These are phyloP conservation scores for Arabis hirsuta DNA, from an alignment of 345 rosid species.

Conservation along the genomic window DNA sequence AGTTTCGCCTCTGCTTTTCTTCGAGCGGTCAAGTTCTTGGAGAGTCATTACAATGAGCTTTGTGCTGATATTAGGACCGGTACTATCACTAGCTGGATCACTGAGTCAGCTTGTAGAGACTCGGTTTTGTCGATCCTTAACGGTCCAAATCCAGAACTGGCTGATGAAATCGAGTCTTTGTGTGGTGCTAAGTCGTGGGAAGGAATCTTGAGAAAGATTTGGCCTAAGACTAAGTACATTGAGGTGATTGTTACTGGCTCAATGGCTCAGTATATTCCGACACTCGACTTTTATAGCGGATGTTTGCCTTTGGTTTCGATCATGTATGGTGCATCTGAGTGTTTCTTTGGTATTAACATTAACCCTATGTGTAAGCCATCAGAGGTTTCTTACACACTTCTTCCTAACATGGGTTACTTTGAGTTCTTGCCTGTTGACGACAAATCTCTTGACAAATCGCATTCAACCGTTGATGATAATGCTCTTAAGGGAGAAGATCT, in stretches of 20 bases:
- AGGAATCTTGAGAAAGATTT: conserved; percentile 77
- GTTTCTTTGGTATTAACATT: conserved; percentile 87
- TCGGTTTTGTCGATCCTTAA: conserved; percentile 56
- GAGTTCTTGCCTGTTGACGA: conserved; percentile 81
- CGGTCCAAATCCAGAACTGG: conserved; percentile 54
- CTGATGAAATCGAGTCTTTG: conserved; percentile 56
- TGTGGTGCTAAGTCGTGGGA: conserved; percentile 72
- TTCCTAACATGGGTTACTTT: conserved; percentile 92
- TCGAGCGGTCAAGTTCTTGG: conserved; percentile 84
- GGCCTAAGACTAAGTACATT: conserved; percentile 90
- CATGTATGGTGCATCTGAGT: conserved; percentile 97
- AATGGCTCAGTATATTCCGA: conserved; percentile 92
- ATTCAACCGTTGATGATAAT: conserved; percentile 36
- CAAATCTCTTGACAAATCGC: conserved; percentile 43
- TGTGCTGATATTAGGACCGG: conserved; percentile 73
- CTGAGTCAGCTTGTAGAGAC: conserved; percentile 61
- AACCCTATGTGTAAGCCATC: conserved; percentile 72
- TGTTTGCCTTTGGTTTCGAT: conserved; percentile 84
- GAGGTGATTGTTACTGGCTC: conserved; percentile 94
- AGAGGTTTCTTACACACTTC: conserved; percentile 88
- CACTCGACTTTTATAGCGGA: conserved; percentile 83
- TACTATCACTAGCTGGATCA: conserved; percentile 74
- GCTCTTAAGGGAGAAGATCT: conserved; percentile 49
- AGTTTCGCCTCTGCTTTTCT: conserved; percentile 91
- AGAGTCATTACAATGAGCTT: conserved; percentile 71